Conservation (phyloP, 2,329 filamentous ascomycete genomes). For the Penicillium frequentans region DNA sequence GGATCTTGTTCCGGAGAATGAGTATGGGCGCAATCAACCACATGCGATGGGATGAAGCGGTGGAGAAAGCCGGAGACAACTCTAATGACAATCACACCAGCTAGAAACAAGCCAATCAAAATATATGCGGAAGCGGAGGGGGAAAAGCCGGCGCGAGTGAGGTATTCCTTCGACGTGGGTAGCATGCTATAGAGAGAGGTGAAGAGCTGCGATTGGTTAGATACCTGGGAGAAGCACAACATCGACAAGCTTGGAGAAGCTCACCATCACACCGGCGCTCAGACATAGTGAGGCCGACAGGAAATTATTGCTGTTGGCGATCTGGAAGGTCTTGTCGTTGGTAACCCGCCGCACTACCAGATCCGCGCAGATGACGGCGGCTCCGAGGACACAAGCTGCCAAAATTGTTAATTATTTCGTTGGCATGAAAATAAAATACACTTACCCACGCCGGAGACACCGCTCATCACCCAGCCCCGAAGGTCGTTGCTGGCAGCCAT, state of each 20-base stretch:
- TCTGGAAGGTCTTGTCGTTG: constrained; percentile 73
- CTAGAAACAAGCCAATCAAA: constrained; percentile 48
- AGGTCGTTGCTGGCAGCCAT: constrained; percentile 69
- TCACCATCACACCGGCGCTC: constrained; percentile 94
- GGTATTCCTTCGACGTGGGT: constrained; percentile 77
- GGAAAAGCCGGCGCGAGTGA: constrained; percentile 67
- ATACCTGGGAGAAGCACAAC: not conserved
- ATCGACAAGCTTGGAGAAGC: constrained; percentile 20
- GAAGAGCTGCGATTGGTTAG: constrained; percentile 64
- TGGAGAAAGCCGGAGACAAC: constrained; percentile 48
- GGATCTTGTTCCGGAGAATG: constrained; percentile 41
- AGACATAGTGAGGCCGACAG: constrained; percentile 84
- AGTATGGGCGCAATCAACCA: constrained; percentile 51
- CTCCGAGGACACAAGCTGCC: constrained; percentile 64
- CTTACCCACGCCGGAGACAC: constrained; percentile 73
- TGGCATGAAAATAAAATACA: not conserved
- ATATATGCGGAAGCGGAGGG: constrained; percentile 61
- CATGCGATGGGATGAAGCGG: constrained; percentile 49
- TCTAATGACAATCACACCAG: constrained; percentile 49
- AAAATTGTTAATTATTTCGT: not conserved
- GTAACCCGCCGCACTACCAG: constrained; percentile 71
- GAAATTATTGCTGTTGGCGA: constrained; percentile 86
- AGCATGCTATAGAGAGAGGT: constrained; percentile 92
- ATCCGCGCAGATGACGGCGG: constrained; percentile 85
- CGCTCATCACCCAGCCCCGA: constrained; percentile 88